Evolutionary conservation across 2,329 filamentous ascomycete species (phyloP), one percentile per base, ranked within the genome.

Genomic region (Penicillium thymicola): DNA sequence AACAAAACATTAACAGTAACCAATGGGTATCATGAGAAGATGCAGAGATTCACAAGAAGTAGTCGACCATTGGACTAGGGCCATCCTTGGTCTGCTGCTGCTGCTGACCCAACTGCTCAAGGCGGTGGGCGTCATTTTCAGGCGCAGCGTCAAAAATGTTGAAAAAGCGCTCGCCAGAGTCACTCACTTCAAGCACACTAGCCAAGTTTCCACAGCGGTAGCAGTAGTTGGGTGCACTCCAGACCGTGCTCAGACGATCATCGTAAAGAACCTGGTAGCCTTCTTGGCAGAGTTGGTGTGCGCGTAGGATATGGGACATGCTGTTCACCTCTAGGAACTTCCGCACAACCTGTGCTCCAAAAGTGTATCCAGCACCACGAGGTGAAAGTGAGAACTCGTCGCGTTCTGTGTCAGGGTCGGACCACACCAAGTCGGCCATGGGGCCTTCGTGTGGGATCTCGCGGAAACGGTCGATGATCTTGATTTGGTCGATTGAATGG

Each of bases 361-460:
- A 99, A 0, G 93, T 97, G 74, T 99, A 99, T 25, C 94, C 94
- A 21, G 94, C 94, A 42, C 94, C 94, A 60, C 94, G 85, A 2
- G 94, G 94, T 8, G 90, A 95, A 16, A 99, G 83, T 7, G 90
- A 95, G 76, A 99, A 99, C 74, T 99, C 94, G 76, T 99, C 94
- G 55, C 92, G 85, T 67, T 99, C 94, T n/a, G 90, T 89, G 72
- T 99, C 94, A 0, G 94, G 94, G 72, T 99, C 94, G 21, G 92
- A 96, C 94, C 94, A 99, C 32, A 99, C 94, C 5, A 99, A 80
- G 74, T 99, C 94, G n/a, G 94, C 94, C 94, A 99, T 99, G 34
- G 94, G 94, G 0, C 94, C 94, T 76, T 99, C 94, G 77, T 99
- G 94, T 5, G 94, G 94, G 58, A 99, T 99, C 73, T 99, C 94